Percentiles rank a stretch among this genome's conserved stretches.
Conservation (phyloP, 208 protist genomes). For the Trypanosoma boissoni region DNA sequence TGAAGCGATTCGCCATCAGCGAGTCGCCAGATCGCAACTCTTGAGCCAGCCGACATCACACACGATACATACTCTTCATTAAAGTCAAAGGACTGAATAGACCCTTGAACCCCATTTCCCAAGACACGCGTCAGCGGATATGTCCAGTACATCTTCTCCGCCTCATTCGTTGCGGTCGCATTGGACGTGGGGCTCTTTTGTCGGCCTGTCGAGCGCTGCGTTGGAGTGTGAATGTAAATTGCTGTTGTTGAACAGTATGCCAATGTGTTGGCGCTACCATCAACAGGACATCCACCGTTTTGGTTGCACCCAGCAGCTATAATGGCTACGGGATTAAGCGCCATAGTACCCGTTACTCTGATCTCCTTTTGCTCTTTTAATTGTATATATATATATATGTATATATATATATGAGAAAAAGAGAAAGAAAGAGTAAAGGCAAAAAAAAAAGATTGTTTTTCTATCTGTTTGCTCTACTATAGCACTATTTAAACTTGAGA, state of each 20-base stretch:
- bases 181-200: conserved; percentile 2
- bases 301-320: conserved; percentile 67
- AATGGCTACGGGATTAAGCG: conserved; percentile 59
- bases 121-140: conserved; percentile 60
- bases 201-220: conserved; percentile 25
- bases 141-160: conserved; percentile 19
- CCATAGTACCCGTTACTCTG: conserved; percentile 31
- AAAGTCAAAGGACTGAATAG: conserved; percentile 68
- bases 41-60: conserved; percentile 39
- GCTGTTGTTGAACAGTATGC: conserved; percentile 52
- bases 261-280: conserved; percentile 48
- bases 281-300: conserved; percentile 48
- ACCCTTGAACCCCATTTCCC: conserved; percentile 39
- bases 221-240: conserved; percentile 58
- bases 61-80: conserved; percentile 82
- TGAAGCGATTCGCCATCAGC: conserved; percentile 52
- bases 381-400: conserved; percentile 2
- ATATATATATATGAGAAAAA: conserved; percentile 12
- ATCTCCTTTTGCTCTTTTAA: background rate
- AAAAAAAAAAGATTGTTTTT: conserved; percentile 9
- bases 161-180: background rate
- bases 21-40: conserved; percentile 53
- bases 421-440: conserved; percentile 1
- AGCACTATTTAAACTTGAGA: background rate
- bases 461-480: background rate